Base-by-base conservation (phyloP, 1,284 basidiomycete species). In the Inonotus obliquus region DNA sequence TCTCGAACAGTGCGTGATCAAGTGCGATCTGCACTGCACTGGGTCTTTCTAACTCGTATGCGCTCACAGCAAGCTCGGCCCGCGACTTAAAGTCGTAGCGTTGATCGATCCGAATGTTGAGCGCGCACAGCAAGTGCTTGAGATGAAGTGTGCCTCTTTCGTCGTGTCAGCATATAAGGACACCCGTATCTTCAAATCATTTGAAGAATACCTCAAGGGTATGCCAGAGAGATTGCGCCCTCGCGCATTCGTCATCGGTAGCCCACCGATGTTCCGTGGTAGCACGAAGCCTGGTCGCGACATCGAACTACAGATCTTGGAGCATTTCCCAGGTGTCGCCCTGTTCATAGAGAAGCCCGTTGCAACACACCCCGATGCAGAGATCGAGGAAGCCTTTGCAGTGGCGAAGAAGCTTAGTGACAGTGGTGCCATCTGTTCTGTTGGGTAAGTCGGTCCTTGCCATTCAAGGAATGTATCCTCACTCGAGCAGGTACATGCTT, bases 261-360 rank as follows among this genome's bases (percentile, higher is more conserved):
- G 87, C 60, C 96, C 96, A 47, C 94, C 96, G 49, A 93, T 92
- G 79, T 98, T 90, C 84, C 88, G 96, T 65, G 94, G 94, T 58
- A 87, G 87, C 51, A 81, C 83, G 35, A 79, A 84, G 68, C 80
- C 86, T 54, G 92, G 93, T 51, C 85, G 89, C 61, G 92, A 98
- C 74, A 83, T 98, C 66, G 96, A 99, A 78, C 76, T 91, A 66
- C 89, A 94, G 76, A 87, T 98, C 68, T 77, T 98, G 73, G 89
- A 94, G 72, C 76, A 87, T 69, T 96, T 98, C 81, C 95, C 95
- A 60, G 86, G 87, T 27, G 87, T 92, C 35, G 89, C 92, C n/a
- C 83, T 96, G 76, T 97, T 97, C 73, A 83, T 98, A 67, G 96
- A 98, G 77, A 98, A 98, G 79, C 95, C 95, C 32, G 82, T 96